Conservation (phyloP, 108 stramenopile genomes). For the Cyclotella kingstonii region DNA sequence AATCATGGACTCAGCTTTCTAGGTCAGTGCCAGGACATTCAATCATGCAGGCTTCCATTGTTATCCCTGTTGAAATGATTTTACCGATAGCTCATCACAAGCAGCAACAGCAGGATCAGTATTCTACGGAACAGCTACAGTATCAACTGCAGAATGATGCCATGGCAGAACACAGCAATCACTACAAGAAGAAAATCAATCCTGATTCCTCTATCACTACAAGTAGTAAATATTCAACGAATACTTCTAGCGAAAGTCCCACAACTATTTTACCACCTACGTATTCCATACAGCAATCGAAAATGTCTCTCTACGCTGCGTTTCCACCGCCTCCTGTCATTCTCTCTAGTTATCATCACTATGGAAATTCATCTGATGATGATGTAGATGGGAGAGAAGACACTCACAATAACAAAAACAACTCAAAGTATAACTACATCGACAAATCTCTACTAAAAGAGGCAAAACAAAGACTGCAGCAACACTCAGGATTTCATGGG, state of each 20-base stretch:
- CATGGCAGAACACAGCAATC: too few relatives aligned
- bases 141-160: too few relatives aligned
- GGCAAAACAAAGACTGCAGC: conserved; percentile 17
- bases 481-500: conserved; percentile 34
- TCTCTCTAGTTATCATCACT: neutral
- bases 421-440: neutral
- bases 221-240: too few relatives aligned
- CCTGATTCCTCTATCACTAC: neutral
- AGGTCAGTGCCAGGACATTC: too few relatives aligned
- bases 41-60: too few relatives aligned
- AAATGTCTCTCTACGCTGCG: conserved; percentile 28
- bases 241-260: neutral
- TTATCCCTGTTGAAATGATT: too few relatives aligned
- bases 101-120: too few relatives aligned
- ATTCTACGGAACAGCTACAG: too few relatives aligned
- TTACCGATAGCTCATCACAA: too few relatives aligned
- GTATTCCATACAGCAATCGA: conserved; percentile 27
- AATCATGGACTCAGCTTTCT: too few relatives aligned
- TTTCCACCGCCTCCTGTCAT: conserved; percentile 31
- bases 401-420: neutral
- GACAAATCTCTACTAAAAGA: neutral
- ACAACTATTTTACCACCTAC: conserved; percentile 12
- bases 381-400: neutral
- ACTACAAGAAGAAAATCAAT: neutral
- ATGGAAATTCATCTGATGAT: neutral